Percentiles rank a stretch among this genome's conserved stretches.
These are phyloP conservation scores for Russula sp. DNA, from an alignment of 768 basidiomycete species.

Conservation along the genomic window DNA sequence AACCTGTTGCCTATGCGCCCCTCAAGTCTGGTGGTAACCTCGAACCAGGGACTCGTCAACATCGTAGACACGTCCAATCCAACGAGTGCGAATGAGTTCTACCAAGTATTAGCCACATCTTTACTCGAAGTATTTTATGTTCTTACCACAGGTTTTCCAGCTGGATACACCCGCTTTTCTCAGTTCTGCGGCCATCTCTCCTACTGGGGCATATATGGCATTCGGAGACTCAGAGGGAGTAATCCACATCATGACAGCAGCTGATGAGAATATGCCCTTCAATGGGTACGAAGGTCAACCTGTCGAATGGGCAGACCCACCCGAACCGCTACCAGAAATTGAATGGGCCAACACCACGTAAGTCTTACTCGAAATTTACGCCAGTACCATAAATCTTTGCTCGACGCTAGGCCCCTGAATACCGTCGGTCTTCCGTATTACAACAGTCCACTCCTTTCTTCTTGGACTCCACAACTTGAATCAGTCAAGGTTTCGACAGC, in stretches of 20 bases:
- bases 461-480: slow-evolving; percentile 51
- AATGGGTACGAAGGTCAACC: slow-evolving; percentile 88
- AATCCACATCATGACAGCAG: slow-evolving; percentile 76
- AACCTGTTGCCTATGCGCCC: slow-evolving; percentile 71
- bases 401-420: slow-evolving; percentile 68
- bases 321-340: slow-evolving; percentile 61
- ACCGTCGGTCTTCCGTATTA: slow-evolving; percentile 87
- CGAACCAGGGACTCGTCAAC: slow-evolving; percentile 78
- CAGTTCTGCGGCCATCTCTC: slow-evolving; percentile 74
- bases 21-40: slow-evolving; percentile 68
- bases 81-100: slow-evolving; percentile 62
- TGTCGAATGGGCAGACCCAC: slow-evolving; percentile 76
- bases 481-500: slow-evolving; percentile 52
- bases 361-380: slow-evolving; percentile 26
- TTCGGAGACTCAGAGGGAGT: slow-evolving; percentile 85
- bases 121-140: neutral
- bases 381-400: neutral
- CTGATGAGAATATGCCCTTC: slow-evolving; percentile 63
- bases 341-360: slow-evolving; percentile 83
- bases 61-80: slow-evolving; percentile 76
- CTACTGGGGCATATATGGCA: slow-evolving; percentile 85
- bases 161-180: slow-evolving; percentile 70
- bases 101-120: slow-evolving; percentile 52
- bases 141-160: slow-evolving; percentile 32
- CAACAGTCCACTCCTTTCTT: slow-evolving; percentile 64